Base-by-base conservation (phyloP, 169 alveolate genomes). In the Plasmodium gaboni region DNA sequence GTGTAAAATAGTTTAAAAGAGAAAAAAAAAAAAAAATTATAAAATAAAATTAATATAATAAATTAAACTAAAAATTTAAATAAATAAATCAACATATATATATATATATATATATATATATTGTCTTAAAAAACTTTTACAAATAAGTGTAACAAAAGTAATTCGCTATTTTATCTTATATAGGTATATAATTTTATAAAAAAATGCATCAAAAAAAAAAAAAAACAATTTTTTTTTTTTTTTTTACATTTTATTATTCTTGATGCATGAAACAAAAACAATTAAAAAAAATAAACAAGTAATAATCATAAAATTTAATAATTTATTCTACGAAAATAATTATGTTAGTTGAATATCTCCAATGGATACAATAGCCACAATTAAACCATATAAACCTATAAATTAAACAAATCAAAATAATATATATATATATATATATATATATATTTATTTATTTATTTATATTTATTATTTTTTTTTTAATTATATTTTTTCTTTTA, bases 281-380 rank as follows among this genome's bases (percentile, higher is more conserved):
- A 83, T 53, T 67, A 42, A 68, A 55, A 57, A 83, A 24, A 83
- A 68, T 28, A 51, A 13, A 53, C 24, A 78, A 44, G 28, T 28
- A 1, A 28, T 28, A 28, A 28, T 28, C 42, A 28, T 50, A 26
- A 65, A 74, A 61, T 44, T 32, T 42, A 61, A 42, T 32, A 63
- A 3, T 22, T 19, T 74, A 24, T 38, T 74, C 65, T 68, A 22
- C 22, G 32, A 48, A n/a, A 17, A 28, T 60, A 38, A 6, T 70
- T 46, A 86, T 19, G 87, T 86, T 24, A 86, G 51, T 60, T 69
- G 87, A 32, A 86, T 53, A 61, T 86, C 92, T 24, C 87, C 87
- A n/a, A 86, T 86, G 17, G 92, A 69, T 32, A 71, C 92, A 12
- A 86, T 67, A 7, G 92, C 92, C 17, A 86, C 87, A 22, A 86